Base-by-base conservation (phyloP, 2,329 filamentous ascomycete species). In the Hypoxylon sp. region DNA sequence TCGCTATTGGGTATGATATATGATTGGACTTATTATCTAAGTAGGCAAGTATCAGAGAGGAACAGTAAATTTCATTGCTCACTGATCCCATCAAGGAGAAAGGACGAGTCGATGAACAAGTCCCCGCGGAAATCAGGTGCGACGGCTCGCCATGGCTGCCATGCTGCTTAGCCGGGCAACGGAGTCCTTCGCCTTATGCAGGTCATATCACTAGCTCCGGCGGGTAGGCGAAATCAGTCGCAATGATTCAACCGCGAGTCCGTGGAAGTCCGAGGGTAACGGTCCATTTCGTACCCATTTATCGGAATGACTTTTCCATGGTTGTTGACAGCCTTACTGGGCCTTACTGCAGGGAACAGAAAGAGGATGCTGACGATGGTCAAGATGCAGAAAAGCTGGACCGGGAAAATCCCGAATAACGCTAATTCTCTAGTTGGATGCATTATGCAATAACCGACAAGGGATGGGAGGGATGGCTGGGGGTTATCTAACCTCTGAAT, bases 151-250 rank as follows among this genome's bases (percentile, higher is more conserved):
- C 26, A 31, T 60, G 35, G 59, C 57, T 64, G 54, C 63, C 59
- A 65, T 44, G 59, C 57, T 63, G 51, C 63, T 63, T 63, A 70
- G 44, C 57, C 71, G 68, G 72, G 69, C 70, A 46, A 69, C 53
- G 63, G 59, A 50, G 35, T 63, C 53, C 37, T 59, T 63, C 44
- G 39, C 48, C 60, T 59, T 67, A 75, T 76, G 75, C 75, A 78
- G 71, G 73, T 65, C 68, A 75, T 71, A 37, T 71, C 69, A 70
- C 72, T 78, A 77, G 77, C 71, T 68, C 60, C 71, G 76, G 77
- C 76, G 77, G 75, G 73, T 78, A 78, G 72, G 72, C 69, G 64
- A 53, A 67, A 62, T 46, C 59, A 67, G 67, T 74, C 65, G 75
- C 67, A 75, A 63, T 33, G 24, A 64, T 55, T 63, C 35, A 50